Conservation (phyloP, 2,329 filamentous ascomycete species). For the Nemania serpens region DNA sequence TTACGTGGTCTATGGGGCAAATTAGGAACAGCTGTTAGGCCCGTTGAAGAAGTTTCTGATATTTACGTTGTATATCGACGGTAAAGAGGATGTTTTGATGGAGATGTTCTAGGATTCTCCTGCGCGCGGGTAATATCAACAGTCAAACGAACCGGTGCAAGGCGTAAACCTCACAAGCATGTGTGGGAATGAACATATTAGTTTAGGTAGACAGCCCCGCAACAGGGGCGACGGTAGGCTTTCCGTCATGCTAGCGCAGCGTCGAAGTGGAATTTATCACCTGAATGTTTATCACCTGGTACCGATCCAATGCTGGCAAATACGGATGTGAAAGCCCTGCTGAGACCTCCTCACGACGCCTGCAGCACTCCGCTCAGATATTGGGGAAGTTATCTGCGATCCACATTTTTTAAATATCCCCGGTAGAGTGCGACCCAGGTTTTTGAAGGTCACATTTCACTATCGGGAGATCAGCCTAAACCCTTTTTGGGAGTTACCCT, state of each 20-base stretch:
- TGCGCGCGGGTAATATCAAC: no score
- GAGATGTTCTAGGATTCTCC: no score
- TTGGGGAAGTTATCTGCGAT: slow-evolving; percentile 11
- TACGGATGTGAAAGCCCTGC: slow-evolving; percentile 5
- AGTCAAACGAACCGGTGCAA: not conserved
- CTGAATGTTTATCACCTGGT: no score
- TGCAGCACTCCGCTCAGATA: slow-evolving; percentile 3
- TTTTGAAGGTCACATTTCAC: no score
- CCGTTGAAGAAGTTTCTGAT: no score
- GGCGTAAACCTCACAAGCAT: not conserved
- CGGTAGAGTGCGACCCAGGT: no score
- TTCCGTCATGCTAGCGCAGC: slow-evolving; percentile 9
- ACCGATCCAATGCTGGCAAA: not conserved
- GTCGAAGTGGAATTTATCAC: not conserved
- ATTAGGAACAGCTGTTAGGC: not conserved
- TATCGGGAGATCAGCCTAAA: no score
- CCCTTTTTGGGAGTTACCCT: no score
- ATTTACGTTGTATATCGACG: no score
- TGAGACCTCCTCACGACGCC: slow-evolving; percentile 11
- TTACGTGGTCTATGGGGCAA: no score
- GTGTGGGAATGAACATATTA: not conserved
- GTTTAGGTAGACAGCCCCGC: slow-evolving; percentile 15
- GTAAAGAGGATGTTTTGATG: no score
- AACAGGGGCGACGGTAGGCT: slow-evolving; percentile 7
- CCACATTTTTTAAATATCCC: not conserved